Evolutionary conservation across 2,329 filamentous ascomycete species (phyloP).

Genomic region (Cladophialophora yegresii): DNA sequence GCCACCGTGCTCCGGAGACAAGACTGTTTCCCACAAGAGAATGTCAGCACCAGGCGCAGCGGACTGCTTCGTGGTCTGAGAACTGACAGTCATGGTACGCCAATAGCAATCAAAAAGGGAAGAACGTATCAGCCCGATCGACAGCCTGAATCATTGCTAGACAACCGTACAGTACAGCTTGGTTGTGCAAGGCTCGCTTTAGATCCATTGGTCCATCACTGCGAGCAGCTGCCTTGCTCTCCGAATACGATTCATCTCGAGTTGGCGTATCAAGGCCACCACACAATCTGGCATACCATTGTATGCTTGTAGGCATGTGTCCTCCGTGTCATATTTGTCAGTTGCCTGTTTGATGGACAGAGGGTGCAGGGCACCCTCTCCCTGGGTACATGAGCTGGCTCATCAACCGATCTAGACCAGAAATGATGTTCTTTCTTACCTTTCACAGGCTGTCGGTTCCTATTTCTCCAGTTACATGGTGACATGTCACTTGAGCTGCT

Average conservation of each 20-base stretch:
- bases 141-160: background rate
- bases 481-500: background rate
- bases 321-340: too few relatives aligned
- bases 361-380: too few relatives aligned
- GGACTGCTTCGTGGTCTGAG: background rate
- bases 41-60: background rate
- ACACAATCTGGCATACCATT: too few relatives aligned
- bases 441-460: too few relatives aligned
- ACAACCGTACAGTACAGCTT: background rate
- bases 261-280: too few relatives aligned
- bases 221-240: background rate
- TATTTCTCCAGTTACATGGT: background rate
- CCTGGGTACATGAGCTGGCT: too few relatives aligned
- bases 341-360: too few relatives aligned
- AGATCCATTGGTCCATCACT: background rate
- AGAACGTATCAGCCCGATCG: background rate
- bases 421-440: too few relatives aligned
- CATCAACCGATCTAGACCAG: too few relatives aligned
- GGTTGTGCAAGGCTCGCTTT: background rate
- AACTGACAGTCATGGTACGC: background rate
- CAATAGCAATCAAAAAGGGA: background rate
- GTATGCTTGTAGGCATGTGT: too few relatives aligned
- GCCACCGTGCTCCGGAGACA: background rate
- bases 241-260: too few relatives aligned
- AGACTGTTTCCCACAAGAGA: background rate